Evolutionary conservation across 2,329 filamentous ascomycete genomes (phyloP).

Genomic region (Colletotrichum shisoi): DNA sequence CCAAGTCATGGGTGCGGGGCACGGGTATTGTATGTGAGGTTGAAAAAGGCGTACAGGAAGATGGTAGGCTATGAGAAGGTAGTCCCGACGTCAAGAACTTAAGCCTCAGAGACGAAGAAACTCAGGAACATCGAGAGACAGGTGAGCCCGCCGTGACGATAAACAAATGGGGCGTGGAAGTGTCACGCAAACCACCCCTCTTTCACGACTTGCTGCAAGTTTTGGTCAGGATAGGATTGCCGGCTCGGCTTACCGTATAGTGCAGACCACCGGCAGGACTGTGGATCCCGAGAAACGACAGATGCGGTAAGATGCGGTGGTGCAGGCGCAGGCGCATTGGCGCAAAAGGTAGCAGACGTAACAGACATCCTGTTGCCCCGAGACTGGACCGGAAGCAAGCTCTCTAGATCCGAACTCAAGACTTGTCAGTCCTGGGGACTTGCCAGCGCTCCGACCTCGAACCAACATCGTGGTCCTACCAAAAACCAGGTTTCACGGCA

Average conservation of each 20-base stretch:
- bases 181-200: slow-evolving; percentile 26
- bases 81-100: neutral
- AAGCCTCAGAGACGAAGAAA: neutral
- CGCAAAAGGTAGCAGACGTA: slow-evolving; percentile 6
- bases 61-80: neutral
- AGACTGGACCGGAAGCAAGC: slow-evolving; percentile 13
- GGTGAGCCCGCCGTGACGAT: slow-evolving; percentile 18
- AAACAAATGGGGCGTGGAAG: slow-evolving; percentile 24
- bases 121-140: slow-evolving; percentile 5
- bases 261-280: slow-evolving; percentile 7
- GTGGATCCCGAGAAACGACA: slow-evolving; percentile 22
- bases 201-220: slow-evolving; percentile 18
- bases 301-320: slow-evolving; percentile 15
- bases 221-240: slow-evolving; percentile 10
- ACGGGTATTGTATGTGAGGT: neutral
- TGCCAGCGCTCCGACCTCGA: slow-evolving; percentile 12
- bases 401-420: neutral
- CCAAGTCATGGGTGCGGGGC: no score
- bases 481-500: neutral
- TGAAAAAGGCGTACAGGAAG: neutral
- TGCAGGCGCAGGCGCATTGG: slow-evolving; percentile 4
- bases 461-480: neutral
- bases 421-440: slow-evolving; percentile 2
- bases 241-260: slow-evolving; percentile 16
- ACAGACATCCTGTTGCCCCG: slow-evolving; percentile 14